Base-by-base conservation (phyloP, 177 flowering plant genomes). In the Vitis hybrid region DNA sequence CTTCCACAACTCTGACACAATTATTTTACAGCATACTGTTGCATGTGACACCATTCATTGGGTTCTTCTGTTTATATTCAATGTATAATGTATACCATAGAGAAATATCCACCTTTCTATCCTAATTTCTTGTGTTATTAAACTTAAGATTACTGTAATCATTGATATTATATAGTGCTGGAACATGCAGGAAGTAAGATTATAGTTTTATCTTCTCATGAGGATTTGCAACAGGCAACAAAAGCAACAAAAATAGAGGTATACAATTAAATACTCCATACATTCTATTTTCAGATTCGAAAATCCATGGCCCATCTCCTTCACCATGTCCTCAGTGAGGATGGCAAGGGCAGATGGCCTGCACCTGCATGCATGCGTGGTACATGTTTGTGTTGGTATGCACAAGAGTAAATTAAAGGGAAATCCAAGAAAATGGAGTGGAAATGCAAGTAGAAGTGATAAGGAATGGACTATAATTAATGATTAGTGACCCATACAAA, bases 141-240 rank as follows among this genome's bases (percentile, higher is more conserved):
- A 3, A 10, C 29, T 59, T 52, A 14, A 10, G 2, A 1, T 13
- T 53, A 2, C 10, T 22, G 29, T 21, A 39, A 67, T 68, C 51
- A 22, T 48, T 59, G 13, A 18, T 55, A 19, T 14, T 59, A 1
- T n/a, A 61, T 45, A 21, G 15, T 22, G 2, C 13, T 56, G 48
- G 60, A 19, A 50, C 19, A 12, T 65, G 74, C 78, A 75, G 78
- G 78, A 55, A 16, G 62, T 56, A 65, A 49, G 58, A 48, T 50
- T 14, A 45, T 51, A 1, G 53, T 21, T 52, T 13, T 51, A n/a
- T 62, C 67, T 73, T 67, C 67, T 21, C 66, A 52, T 3, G 18
- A n/a, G 12, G 63, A 16, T 48, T 45, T 73, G 56, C 67, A 21
- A 68, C 67, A 52, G 16, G 10, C 48, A n/a, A 48, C 29, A 49